Conservation (phyloP, 2,329 filamentous ascomycete species). For the Myriosclerotinia scirpicola region DNA sequence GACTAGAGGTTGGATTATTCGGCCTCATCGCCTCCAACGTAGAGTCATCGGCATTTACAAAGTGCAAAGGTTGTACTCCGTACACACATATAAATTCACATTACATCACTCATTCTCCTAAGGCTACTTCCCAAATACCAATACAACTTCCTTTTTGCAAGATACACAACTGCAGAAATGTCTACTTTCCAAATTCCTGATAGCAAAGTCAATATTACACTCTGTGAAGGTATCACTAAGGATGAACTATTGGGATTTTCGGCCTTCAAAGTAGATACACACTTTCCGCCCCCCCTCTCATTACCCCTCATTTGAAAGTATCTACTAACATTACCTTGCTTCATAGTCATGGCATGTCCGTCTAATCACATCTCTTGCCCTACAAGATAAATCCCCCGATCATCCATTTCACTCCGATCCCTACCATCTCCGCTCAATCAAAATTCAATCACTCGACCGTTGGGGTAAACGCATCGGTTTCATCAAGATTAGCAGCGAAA, state of each 20-base stretch:
- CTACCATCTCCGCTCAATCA: slow-evolving; percentile 53
- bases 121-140: neutral
- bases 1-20: neutral
- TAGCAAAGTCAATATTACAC: slow-evolving; percentile 44
- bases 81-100: slow-evolving; percentile 2
- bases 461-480: slow-evolving; percentile 56
- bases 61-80: slow-evolving; percentile 12
- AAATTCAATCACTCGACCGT: slow-evolving; percentile 54
- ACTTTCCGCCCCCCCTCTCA: neutral
- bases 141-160: neutral
- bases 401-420: slow-evolving; percentile 52
- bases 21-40: neutral
- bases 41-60: neutral
- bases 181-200: slow-evolving; percentile 44
- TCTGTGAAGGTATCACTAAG: slow-evolving; percentile 48
- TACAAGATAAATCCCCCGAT: slow-evolving; percentile 44
- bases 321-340: neutral
- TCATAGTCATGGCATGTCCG: slow-evolving; percentile 21
- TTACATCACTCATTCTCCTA: slow-evolving; percentile 13
- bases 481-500: slow-evolving; percentile 52
- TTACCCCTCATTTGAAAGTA: slow-evolving; percentile 2
- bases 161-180: slow-evolving; percentile 36
- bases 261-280: slow-evolving; percentile 48
- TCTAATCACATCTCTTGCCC: slow-evolving; percentile 13
- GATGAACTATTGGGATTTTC: slow-evolving; percentile 48